These are phyloP conservation scores for Morella rubra DNA, from an alignment of 306 rosid genomes.

Conservation along the genomic window DNA sequence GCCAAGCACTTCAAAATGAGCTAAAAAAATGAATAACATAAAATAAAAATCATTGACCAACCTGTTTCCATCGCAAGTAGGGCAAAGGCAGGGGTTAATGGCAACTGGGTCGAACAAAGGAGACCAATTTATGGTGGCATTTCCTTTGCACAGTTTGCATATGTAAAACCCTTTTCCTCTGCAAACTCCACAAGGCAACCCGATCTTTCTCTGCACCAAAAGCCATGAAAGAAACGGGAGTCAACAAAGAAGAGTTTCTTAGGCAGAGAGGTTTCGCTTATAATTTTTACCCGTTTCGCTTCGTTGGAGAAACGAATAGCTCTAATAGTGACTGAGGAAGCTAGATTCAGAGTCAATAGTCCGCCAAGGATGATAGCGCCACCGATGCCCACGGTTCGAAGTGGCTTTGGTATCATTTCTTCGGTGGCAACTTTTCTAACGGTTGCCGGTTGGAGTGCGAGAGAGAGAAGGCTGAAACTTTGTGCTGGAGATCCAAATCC, in stretches of 20 bases:
- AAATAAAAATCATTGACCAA: slow-evolving; percentile 19
- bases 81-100: slow-evolving; percentile 90
- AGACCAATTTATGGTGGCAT: slow-evolving; percentile 74
- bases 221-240: slow-evolving; percentile 12
- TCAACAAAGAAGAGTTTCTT: neutral
- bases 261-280: neutral
- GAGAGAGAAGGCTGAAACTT: neutral
- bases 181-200: slow-evolving; percentile 68
- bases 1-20: slow-evolving; percentile 9
- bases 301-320: slow-evolving; percentile 50
- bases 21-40: neutral
- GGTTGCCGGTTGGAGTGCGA: slow-evolving; percentile 7
- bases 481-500: no score
- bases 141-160: slow-evolving; percentile 84
- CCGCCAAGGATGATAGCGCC: slow-evolving; percentile 63
- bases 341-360: slow-evolving; percentile 54
- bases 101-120: slow-evolving; percentile 85
- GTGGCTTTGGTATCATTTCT: slow-evolving; percentile 49
- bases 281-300: slow-evolving; percentile 61
- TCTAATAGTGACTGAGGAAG: slow-evolving; percentile 59
- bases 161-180: slow-evolving; percentile 81
- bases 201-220: slow-evolving; percentile 53
- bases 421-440: slow-evolving; percentile 38
- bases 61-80: slow-evolving; percentile 96
- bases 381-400: slow-evolving; percentile 41